Evolutionary conservation across 768 basidiomycete genomes (phyloP).

Genomic region (Hebeloma cylindrosporum): DNA sequence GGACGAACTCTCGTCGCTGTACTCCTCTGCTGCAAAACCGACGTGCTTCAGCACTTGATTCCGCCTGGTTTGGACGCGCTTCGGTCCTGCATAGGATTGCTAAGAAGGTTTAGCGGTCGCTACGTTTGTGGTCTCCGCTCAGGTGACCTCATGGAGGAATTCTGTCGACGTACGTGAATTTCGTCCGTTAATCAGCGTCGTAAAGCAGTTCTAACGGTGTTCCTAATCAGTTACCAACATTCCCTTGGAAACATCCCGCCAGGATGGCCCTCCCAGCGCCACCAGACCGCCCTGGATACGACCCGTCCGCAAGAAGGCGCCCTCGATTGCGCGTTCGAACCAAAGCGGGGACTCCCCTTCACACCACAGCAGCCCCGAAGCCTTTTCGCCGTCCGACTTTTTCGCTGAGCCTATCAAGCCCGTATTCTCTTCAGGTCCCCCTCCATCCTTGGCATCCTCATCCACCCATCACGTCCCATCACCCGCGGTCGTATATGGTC

Average conservation of each 20-base stretch:
- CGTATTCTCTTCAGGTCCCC: conserved; percentile 24
- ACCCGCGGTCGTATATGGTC: conserved; percentile 16
- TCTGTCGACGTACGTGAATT: conserved; percentile 70
- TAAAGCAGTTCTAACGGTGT: too few relatives aligned
- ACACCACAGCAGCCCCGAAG: conserved; percentile 60
- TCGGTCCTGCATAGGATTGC: conserved; percentile 83
- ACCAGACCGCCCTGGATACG: conserved; percentile 85
- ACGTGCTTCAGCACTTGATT: conserved; percentile 71
- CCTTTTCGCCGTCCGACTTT: conserved; percentile 65
- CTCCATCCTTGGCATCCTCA: conserved; percentile 16
- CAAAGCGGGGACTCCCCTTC: conserved; percentile 46
- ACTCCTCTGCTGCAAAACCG: conserved; percentile 84
- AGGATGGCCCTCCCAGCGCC: conserved; percentile 45
- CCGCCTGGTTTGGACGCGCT: conserved; percentile 82
- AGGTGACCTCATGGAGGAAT: conserved; percentile 93
- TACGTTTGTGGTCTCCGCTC: conserved; percentile 91
- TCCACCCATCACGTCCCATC: conserved; percentile 17
- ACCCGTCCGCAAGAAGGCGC: conserved; percentile 78
- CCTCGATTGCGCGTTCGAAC: conserved; percentile 45
- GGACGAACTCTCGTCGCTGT: conserved; percentile 89
- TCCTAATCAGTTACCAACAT: conserved; percentile 69
- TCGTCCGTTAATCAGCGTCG: too few relatives aligned
- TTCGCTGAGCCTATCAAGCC: conserved; percentile 50
- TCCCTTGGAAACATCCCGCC: conserved; percentile 70
- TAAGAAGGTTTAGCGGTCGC: conserved; percentile 85